Conservation (phyloP, 83 land plant genomes). For the Diphasiastrum complanatum region DNA sequence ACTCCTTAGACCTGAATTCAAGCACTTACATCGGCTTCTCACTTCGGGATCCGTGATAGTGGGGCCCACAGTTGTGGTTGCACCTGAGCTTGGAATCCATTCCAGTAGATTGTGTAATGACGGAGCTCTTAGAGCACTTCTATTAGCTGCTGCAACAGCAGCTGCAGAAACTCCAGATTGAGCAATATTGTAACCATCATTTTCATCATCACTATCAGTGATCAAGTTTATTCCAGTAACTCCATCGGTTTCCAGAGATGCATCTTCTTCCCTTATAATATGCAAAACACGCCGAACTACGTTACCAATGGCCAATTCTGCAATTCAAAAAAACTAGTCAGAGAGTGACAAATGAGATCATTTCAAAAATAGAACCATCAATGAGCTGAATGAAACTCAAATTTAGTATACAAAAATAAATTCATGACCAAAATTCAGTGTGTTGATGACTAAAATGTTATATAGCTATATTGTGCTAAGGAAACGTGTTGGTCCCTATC, state of each 20-base stretch:
- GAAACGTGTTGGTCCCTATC: too few species aligned
- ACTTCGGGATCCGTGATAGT: slow-evolving; percentile 86
- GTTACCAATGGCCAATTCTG: slow-evolving; percentile 97
- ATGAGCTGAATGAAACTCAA: too few species aligned
- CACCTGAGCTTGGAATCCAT: slow-evolving; percentile 48
- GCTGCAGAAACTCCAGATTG: slow-evolving; percentile 50
- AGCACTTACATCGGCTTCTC: slow-evolving; percentile 84
- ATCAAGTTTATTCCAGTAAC: slow-evolving; percentile 46
- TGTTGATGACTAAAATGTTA: too few species aligned
- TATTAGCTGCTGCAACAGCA: slow-evolving; percentile 83
- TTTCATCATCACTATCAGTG: slow-evolving; percentile 41
- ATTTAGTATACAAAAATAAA: too few species aligned
- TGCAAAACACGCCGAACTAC: slow-evolving; percentile 89
- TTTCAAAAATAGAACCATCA: too few species aligned
- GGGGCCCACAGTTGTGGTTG: slow-evolving; percentile 41
- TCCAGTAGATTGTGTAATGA: slow-evolving; percentile 91
- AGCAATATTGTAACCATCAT: slow-evolving; percentile 15
- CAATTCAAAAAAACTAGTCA: slow-evolving; percentile 7
- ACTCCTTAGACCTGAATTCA: too few species aligned
- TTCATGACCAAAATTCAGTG: too few species aligned
- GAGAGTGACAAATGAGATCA: too few species aligned
- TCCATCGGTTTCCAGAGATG: slow-evolving; percentile 52
- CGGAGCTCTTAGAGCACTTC: slow-evolving; percentile 84
- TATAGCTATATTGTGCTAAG: too few species aligned
- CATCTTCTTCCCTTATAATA: slow-evolving; percentile 89